Base-by-base conservation (phyloP, 2,329 filamentous ascomycete species). In the Colletotrichum abscissum region DNA sequence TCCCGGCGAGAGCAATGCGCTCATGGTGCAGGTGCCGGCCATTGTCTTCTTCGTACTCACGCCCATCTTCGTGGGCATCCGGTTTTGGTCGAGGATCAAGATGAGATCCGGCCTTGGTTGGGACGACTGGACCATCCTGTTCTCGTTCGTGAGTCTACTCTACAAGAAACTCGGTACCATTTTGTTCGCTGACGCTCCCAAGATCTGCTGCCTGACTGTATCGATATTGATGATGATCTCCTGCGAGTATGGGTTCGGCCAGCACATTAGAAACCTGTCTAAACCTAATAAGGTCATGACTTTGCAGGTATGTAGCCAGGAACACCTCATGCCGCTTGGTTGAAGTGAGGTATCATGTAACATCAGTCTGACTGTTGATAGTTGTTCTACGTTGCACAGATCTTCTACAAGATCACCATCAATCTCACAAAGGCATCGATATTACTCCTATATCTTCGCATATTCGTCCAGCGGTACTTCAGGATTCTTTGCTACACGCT, bases 401-500 rank as follows among this genome's bases (percentile, higher is more conserved):
- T 87, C 64, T 86, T 87, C 72, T 90, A 90, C 79, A 89, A 89
- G 75, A 78, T 88, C 74, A 86, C 86, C 55, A 86, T 89, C 72
- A 88, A 87, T 76, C 79, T 88, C 38, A 88, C 86, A 2, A 90
- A 90, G 75, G 79, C 84, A 1, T 89, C 88, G 3, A 87, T 89
- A 64, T 78, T 89, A 7, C 79, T 88, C 3, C 82, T 90, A 22
- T 90, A 89, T 75, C 85, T 88, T 26, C 86, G 87, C 30, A 88
- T 89, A 59, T 90, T 90, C 71, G 80, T 86, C 26, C 82, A 86
- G 59, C 80, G 73, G 58, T 84, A 81, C 78, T 89, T 89, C 75
- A 82, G 84, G 9, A 80, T 82, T 3, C 78, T 82, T 46, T 87
- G 84, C 72, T 83, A 83, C 69, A 69, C 80, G 19, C 78, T 88